Base-by-base conservation (phyloP, 345 rosid species). In the Noccaea bulbosa region DNA sequence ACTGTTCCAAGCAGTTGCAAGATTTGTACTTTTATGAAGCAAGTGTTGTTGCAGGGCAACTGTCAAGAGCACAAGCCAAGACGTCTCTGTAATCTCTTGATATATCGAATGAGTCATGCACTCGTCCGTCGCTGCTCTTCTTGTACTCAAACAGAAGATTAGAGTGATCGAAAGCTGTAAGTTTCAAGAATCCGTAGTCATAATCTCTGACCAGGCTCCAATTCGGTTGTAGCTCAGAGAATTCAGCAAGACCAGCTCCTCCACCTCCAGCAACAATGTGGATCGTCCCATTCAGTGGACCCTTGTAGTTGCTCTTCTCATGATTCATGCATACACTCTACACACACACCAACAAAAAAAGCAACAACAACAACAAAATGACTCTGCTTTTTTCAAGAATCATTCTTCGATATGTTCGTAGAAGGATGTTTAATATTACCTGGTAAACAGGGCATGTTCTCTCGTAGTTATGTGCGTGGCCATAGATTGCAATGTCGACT, bases 221-320 rank as follows among this genome's bases (percentile, higher is more conserved):
- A 0, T 54, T 49, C 1, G 88, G 88, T 39, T 79, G 73, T 2
- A 84, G 62, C 16, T 67, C 37, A 11, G 88, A 76, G 70, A 84
- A 87, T 27, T 69, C 65, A 20, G 87, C 67, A 41, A 87, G 86
- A 59, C 79, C 51, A 54, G 92, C 86, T 61, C 96, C 96, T 53
- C 77, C 96, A 6, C 92, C 92, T 41, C 96, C 96, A 7, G 88
- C 91, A 52, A 84, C 92, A 16, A 89, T 69, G 62, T 87, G 89
- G 48, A 89, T 87, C 2, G 96, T 89, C 2, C 96, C 92, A 34
- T 84, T 84, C 34, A 82, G 9, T 2, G 60, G 15, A 53, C 92
- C 89, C 33, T 79, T 82, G 30, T 84, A 87, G 62, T 65, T 38
- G 3, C 11, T 60, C 62, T 82, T 81, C 82, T 87, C 96, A 62